Percentiles rank a stretch among this genome's conserved stretches.
Conservation (phyloP, 2,329 filamentous ascomycete species). For the Apiospora aurea region DNA sequence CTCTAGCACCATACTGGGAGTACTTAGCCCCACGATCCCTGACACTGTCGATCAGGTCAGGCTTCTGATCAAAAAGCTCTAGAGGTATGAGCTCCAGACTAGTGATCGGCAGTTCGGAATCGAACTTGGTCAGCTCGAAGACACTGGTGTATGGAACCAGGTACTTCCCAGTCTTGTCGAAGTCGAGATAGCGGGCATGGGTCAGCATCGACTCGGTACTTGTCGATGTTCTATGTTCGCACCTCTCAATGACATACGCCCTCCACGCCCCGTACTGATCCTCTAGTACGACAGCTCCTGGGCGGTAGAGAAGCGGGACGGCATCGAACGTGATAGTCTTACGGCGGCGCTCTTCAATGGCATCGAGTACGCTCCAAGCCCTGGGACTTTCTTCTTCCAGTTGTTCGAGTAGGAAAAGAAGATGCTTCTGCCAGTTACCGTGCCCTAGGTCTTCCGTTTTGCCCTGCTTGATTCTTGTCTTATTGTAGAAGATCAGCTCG, state of each 20-base stretch:
- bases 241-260: not conserved
- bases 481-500: slow-evolving; percentile 22
- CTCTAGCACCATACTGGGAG: not conserved
- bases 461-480: not conserved
- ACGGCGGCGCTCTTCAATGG: not conserved
- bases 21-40: not conserved
- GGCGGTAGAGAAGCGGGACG: slow-evolving; percentile 30
- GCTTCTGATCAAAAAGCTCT: not conserved
- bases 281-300: slow-evolving; percentile 19
- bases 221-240: not conserved
- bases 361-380: not conserved
- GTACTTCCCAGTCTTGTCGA: slow-evolving; percentile 29
- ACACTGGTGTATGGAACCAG: slow-evolving; percentile 29
- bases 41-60: not conserved
- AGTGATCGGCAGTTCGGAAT: not conserved
- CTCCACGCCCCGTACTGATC: not conserved
- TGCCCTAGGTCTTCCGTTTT: not conserved
- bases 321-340: slow-evolving; percentile 1
- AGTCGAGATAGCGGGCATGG: slow-evolving; percentile 32
- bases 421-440: not conserved
- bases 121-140: slow-evolving; percentile 13
- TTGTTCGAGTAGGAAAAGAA: not conserved
- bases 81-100: not conserved
- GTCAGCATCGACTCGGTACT: slow-evolving; percentile 21
- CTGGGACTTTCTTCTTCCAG: not conserved